Percentiles rank a stretch among this genome's conserved stretches.
phyloP scores from a whole-genome alignment of 768 basidiomycete genomes.

The Gymnopilus junonius region DNA sequence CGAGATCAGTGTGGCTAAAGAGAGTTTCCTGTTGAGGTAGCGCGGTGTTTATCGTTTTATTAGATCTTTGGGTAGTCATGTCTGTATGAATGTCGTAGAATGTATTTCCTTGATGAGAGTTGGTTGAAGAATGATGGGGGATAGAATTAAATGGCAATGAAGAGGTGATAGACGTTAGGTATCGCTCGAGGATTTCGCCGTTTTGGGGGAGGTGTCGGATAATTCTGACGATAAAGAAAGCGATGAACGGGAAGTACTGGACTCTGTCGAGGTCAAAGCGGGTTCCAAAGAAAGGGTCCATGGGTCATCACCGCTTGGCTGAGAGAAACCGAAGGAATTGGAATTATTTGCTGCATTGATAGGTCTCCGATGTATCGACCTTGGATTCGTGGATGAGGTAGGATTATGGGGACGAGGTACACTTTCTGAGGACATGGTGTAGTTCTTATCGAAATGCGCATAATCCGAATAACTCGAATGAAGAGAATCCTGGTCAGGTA shows the following conservation, averaged over 20 bases:
- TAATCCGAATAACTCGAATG: slow-evolving; percentile 13
- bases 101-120: neutral
- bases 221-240: neutral
- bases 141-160: slow-evolving; percentile 8
- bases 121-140: neutral
- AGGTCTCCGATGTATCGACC: slow-evolving; percentile 7
- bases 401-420: neutral
- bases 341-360: neutral
- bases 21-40: neutral
- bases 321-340: slow-evolving; percentile 21
- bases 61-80: slow-evolving; percentile 3
- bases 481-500: neutral
- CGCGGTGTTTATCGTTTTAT: slow-evolving; percentile 2
- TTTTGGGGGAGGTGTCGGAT: slow-evolving; percentile 1
- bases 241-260: slow-evolving; percentile 17
- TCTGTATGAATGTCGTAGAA: neutral
- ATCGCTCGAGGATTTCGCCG: neutral
- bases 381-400: neutral
- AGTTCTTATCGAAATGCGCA: neutral
- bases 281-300: slow-evolving; percentile 36
- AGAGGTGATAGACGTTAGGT: slow-evolving; percentile 2
- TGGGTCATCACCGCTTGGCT: slow-evolving; percentile 32
- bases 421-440: slow-evolving; percentile 8
- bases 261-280: slow-evolving; percentile 15
- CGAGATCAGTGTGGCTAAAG: neutral